These are phyloP conservation scores for Beauveria medogensis DNA, from an alignment of 2,329 filamentous ascomycete species.

Conservation along the genomic window DNA sequence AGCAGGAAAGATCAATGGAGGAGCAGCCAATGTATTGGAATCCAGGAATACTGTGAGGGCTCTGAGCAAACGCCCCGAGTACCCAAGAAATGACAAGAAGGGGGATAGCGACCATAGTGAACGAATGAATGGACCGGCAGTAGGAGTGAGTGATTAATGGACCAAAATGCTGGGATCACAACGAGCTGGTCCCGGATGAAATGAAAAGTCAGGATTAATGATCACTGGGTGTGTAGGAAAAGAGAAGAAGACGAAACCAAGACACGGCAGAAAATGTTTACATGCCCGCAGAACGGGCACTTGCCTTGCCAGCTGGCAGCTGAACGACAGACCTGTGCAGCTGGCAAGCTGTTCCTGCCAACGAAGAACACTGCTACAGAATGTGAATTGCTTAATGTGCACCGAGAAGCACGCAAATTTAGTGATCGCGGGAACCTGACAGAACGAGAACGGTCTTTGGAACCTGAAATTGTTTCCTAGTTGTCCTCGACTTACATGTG, in stretches of 20 bases:
- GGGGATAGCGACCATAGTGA: slow-evolving; percentile 11
- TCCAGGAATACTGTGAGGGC: slow-evolving; percentile 13
- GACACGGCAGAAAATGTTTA: not conserved
- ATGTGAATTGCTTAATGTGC: no score
- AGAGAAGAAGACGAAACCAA: slow-evolving; percentile 1
- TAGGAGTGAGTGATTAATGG: slow-evolving; percentile 8
- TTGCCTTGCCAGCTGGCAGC: slow-evolving; percentile 10
- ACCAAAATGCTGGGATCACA: slow-evolving; percentile 11
- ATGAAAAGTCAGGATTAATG: slow-evolving; percentile 6
- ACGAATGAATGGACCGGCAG: slow-evolving; percentile 3
- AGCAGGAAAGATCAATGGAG: slow-evolving; percentile 20
- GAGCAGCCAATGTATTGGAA: slow-evolving; percentile 23
- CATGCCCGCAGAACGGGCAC: not conserved
- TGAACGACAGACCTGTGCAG: not conserved
- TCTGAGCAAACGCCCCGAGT: slow-evolving; percentile 12
- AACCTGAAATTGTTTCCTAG: not conserved
- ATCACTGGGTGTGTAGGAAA: slow-evolving; percentile 8
- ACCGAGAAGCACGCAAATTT: not conserved
- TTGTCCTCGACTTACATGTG: not conserved
- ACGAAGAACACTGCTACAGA: not conserved
- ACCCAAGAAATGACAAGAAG: slow-evolving; percentile 10
- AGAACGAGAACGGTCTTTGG: not conserved
- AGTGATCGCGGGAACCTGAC: not conserved
- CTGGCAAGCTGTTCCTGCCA: slow-evolving; percentile 10
- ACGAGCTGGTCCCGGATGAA: slow-evolving; percentile 8